These are phyloP conservation scores for Rhipidocladum racemiflorum DNA, from an alignment of 176 grass and related monocot species.

Conservation along the genomic window DNA sequence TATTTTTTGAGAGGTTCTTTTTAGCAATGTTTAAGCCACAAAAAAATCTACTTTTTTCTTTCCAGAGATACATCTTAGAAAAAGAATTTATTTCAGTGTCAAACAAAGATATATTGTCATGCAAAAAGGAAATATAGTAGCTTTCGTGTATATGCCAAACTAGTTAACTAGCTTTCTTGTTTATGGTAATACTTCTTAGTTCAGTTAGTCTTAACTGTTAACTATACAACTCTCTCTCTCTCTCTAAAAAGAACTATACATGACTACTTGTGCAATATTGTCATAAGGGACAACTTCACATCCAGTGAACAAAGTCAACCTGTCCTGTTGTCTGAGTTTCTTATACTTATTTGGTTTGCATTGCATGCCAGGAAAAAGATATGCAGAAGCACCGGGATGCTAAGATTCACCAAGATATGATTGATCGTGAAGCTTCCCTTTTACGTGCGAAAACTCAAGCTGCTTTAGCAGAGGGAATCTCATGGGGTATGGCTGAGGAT, in stretches of 20 bases:
- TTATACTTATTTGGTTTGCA: slow-evolving; percentile 27
- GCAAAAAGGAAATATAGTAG: background rate
- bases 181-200: background rate
- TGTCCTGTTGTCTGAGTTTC: slow-evolving; percentile 17
- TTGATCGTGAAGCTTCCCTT: slow-evolving; percentile 89
- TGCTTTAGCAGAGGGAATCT: slow-evolving; percentile 86
- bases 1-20: background rate
- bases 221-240: background rate
- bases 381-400: slow-evolving; percentile 75
- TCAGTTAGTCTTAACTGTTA: background rate
- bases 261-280: background rate
- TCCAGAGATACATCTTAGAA: background rate
- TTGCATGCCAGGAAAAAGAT: slow-evolving; percentile 68
- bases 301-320: background rate
- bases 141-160: background rate
- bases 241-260: background rate
- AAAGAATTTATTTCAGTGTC: background rate
- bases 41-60: background rate
- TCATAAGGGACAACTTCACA: background rate
- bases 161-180: background rate
- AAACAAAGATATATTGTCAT: background rate
- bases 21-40: background rate
- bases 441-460: slow-evolving; percentile 78
- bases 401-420: slow-evolving; percentile 60
- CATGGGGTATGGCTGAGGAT: slow-evolving; percentile 96